phyloP scores from a whole-genome alignment of 169 alveolate species.

The Plasmodium vivax region DNA sequence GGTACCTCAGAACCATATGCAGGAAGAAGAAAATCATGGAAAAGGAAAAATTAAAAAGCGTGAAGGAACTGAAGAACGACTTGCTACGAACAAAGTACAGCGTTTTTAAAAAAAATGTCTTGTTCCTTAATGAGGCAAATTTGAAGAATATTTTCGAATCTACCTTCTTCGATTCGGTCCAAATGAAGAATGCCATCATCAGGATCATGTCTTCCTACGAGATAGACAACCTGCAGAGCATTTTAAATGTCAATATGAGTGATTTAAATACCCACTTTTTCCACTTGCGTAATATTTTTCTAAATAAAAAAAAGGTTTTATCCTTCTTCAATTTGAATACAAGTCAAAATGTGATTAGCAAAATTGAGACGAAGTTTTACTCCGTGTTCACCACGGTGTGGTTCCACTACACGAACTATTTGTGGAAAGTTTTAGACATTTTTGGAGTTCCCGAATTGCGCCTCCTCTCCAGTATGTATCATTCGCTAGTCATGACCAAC shows the following conservation, averaged over 20 bases:
- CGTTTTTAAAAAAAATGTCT: slow-evolving; percentile 19
- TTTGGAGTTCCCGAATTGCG: slow-evolving; percentile 33
- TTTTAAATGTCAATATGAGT: slow-evolving; percentile 47
- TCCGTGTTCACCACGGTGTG: slow-evolving; percentile 67
- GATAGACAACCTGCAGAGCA: slow-evolving; percentile 27
- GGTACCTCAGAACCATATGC: slow-evolving; percentile 25
- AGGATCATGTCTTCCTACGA: slow-evolving; percentile 63
- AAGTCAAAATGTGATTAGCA: slow-evolving; percentile 29
- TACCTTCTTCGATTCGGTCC: slow-evolving; percentile 53
- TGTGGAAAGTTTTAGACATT: slow-evolving; percentile 52
- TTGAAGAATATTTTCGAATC: slow-evolving; percentile 68
- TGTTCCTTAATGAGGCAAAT: slow-evolving; percentile 43
- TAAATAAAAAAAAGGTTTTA: slow-evolving; percentile 28
- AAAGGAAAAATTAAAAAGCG: slow-evolving; percentile 56
- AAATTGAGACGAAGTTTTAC: slow-evolving; percentile 36
- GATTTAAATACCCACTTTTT: slow-evolving; percentile 36
- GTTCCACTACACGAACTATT: slow-evolving; percentile 70
- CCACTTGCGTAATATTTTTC: slow-evolving; percentile 24
- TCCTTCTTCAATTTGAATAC: slow-evolving; percentile 60
- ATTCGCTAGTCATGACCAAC: slow-evolving; percentile 17
- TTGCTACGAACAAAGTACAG: slow-evolving; percentile 40
- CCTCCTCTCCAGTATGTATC: slow-evolving; percentile 30
- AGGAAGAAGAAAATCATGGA: slow-evolving; percentile 57
- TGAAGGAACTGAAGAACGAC: slow-evolving; percentile 46
- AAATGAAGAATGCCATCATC: slow-evolving; percentile 59